Evolutionary conservation across 805 yeast species (phyloP), one percentile per base, ranked within the genome.

Genomic region (Lachancea nothofagi): DNA sequence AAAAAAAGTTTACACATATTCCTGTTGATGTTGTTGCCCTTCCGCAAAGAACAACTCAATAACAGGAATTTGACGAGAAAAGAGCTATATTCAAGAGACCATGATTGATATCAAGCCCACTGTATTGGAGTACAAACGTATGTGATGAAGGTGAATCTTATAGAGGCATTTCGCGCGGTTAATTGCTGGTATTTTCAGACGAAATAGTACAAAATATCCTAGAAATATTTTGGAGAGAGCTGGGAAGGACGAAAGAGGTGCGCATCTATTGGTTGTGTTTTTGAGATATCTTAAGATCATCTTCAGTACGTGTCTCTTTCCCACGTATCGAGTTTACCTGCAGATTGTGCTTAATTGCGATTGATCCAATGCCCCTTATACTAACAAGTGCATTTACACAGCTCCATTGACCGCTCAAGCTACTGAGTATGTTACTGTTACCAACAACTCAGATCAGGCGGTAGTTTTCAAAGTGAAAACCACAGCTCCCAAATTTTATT

Each of bases 401-500:
- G 94, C 89, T 45, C 87, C 94, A 31, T 79, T 86, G 60, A 75
- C 83, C 49, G 72, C 75, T 51, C 78, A 83, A 50, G 74, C 81
- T 30, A 81, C 93, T 13, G 82, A 80, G 58, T 60, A 54, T 41
- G 64, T 65, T 45, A 71, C 63, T 29, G 63, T 72, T 47, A 61
- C 70, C 29, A 83, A 83, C 61, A 80, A 78, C 52, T 68, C 81
- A 29, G 62, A 75, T 12, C 70, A 70, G 40, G 67, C 78, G 23
- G 71, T 80, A 32, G 96, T 96, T 22, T 93, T 87, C 73, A 93
- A 93, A 69, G 97, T 93, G 58, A 93, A 90, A 69, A 90, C 98
- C 33, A 93, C 98, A 5, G 97, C 97, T 7, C 98, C 98, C 45
- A 89, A 86, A 64, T 71, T 86, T 64, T 82, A 89, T 71, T 86